Base-by-base conservation (phyloP, 192 early-diverging fungal genomes). In the Glomus cerebriforme region DNA sequence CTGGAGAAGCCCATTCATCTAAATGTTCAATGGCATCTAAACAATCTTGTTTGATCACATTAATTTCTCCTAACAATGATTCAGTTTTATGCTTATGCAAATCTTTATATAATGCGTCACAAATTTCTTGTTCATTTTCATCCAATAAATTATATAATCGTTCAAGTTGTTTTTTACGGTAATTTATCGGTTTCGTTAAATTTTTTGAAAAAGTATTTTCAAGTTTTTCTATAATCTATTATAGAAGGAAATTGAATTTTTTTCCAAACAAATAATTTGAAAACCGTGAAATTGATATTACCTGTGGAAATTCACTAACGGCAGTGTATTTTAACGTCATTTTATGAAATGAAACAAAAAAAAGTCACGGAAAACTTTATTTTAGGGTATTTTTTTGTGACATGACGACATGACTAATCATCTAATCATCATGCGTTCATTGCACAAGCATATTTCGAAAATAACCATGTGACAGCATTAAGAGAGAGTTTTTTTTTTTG, bases 121-220 rank as follows among this genome's bases (percentile, higher is more conserved):
- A 79, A 26, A 93, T 59, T 7, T 49, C 69, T 15, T 82, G 82
- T 69, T 92, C 88, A 68, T 93, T 88, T 29, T 91, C 89, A 12
- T 85, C 87, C 43, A 94, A 58, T 49, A 93, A 81, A 31, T 83
- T 70, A 59, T 91, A 89, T 1, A 95, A 77, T 8, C 85, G 86
- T 59, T 87, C 79, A 47, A 95, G 85, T 80, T 93, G 94, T 58
- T 89, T 81, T 62, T 88, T 88, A 54, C 91, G 86, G 63, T 83
- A 88, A 8, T 76, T 64, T 10, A 91, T 54, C 24, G 86, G 80
- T 3, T 76, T 79, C 27, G 90, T 83, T 47, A 87, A 79, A 29
- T 80, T 82, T n/a, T 79, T 76, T 19, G 62, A 15, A 65, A 86
- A 86, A 8, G 81, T 81, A 39, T 78, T 29, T 22, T 80, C 80